These are phyloP conservation scores for Aaosphaeria pasadenensis DNA, from an alignment of 2,329 filamentous ascomycete genomes.

Conservation along the genomic window DNA sequence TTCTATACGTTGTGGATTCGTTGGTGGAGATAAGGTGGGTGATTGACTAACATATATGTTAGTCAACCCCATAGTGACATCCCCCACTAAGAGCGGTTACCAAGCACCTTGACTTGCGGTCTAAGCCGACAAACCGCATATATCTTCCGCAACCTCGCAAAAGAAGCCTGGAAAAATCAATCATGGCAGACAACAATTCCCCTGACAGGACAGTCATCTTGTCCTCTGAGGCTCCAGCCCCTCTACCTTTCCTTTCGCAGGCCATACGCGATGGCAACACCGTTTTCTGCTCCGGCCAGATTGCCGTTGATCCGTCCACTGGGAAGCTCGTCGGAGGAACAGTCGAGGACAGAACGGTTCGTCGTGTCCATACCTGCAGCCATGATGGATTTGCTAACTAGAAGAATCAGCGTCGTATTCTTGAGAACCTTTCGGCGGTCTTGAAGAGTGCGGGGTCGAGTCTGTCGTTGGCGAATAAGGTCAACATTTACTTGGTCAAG, in stretches of 20 bases:
- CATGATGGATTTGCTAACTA: too few relatives aligned
- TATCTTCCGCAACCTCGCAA: not conserved
- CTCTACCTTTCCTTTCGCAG: slow-evolving; percentile 47
- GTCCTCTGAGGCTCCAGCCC: slow-evolving; percentile 1
- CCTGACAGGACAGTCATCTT: not conserved
- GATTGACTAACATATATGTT: too few relatives aligned
- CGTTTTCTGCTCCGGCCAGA: slow-evolving; percentile 66
- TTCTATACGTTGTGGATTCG: too few relatives aligned
- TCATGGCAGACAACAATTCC: not conserved
- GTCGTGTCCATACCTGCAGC: slow-evolving; percentile 25
- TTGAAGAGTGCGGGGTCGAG: slow-evolving; percentile 61
- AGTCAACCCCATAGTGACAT: too few relatives aligned
- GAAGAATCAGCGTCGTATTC: not conserved
- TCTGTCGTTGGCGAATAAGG: slow-evolving; percentile 62
- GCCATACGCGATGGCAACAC: slow-evolving; percentile 50
- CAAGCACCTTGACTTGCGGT: too few relatives aligned
- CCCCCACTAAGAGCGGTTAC: too few relatives aligned
- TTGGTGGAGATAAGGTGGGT: too few relatives aligned
- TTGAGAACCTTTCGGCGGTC: slow-evolving; percentile 29
- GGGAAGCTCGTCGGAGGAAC: slow-evolving; percentile 55
- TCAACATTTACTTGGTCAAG: slow-evolving; percentile 63
- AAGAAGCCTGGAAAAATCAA: not conserved
- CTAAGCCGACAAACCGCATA: too few relatives aligned
- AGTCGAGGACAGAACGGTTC: slow-evolving; percentile 52
- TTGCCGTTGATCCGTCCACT: slow-evolving; percentile 57